These are phyloP conservation scores for Wallemia hederae DNA, from an alignment of 1,284 basidiomycete genomes.

Conservation along the genomic window DNA sequence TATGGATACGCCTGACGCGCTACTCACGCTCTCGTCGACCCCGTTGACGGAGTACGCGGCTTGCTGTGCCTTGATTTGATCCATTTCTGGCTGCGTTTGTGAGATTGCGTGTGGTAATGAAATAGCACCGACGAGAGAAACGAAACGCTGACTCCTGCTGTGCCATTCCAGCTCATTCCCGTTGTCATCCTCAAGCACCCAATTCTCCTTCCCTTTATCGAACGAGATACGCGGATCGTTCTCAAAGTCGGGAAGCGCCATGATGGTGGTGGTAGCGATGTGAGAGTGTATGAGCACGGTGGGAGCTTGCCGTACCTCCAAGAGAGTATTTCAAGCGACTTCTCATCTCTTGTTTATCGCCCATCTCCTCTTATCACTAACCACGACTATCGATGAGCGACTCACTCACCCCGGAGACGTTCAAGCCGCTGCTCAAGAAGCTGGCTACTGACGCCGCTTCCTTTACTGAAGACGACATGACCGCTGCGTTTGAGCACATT, in stretches of 20 bases:
- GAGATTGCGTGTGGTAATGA: too few relatives aligned
- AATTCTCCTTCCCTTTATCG: constrained; percentile 33
- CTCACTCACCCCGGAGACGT: constrained; percentile 4
- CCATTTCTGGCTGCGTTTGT: constrained; percentile 36
- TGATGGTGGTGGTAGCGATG: too few relatives aligned
- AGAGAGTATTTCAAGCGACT: too few relatives aligned
- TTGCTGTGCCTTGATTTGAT: constrained; percentile 54
- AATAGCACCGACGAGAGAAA: neutral
- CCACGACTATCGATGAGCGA: neutral
- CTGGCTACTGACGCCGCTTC: constrained; percentile 5
- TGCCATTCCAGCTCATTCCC: constrained; percentile 74
- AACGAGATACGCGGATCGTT: neutral
- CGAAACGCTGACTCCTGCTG: constrained; percentile 6
- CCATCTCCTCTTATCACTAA: neutral
- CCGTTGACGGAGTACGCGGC: constrained; percentile 67
- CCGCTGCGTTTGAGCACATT: constrained; percentile 7
- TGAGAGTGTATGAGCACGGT: too few relatives aligned
- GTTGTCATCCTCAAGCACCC: constrained; percentile 66
- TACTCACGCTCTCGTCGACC: constrained; percentile 59
- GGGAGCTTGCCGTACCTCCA: too few relatives aligned
- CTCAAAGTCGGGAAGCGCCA: neutral
- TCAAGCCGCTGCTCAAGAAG: constrained; percentile 8
- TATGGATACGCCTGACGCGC: constrained; percentile 7
- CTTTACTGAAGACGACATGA: constrained; percentile 6
- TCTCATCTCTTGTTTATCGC: neutral